Percentiles rank a stretch among this genome's conserved stretches.
phyloP scores from a whole-genome alignment of 768 basidiomycete species.

The Russula sp. region DNA sequence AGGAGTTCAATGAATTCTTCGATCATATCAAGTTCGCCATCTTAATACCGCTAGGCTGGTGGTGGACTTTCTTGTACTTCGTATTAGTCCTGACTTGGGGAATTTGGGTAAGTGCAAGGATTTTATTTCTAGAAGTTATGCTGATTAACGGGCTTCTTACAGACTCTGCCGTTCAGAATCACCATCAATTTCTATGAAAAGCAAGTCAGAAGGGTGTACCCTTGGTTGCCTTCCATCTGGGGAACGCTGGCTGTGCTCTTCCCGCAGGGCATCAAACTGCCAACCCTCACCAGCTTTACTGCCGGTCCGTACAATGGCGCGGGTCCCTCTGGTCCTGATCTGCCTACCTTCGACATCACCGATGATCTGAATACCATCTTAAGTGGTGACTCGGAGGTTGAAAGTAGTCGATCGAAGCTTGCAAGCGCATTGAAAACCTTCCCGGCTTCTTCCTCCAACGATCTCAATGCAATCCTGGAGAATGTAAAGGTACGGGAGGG shows the following conservation, averaged over 20 bases:
- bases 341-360: background rate
- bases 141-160: background rate
- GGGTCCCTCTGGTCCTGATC: conserved; percentile 6
- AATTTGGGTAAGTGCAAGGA: conserved; percentile 1
- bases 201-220: conserved; percentile 1
- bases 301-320: conserved; percentile 13
- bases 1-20: background rate
- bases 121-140: background rate
- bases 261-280: conserved; percentile 12
- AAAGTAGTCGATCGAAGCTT: conserved; percentile 7
- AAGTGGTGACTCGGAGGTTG: background rate
- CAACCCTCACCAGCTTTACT: conserved; percentile 6
- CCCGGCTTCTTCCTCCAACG: background rate
- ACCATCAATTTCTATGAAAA: conserved; percentile 16
- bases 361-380: background rate
- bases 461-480: background rate
- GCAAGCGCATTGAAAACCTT: conserved; percentile 11
- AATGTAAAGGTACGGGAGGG: conserved; percentile 8
- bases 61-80: conserved; percentile 5
- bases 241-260: conserved; percentile 9
- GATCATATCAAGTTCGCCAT: conserved; percentile 10
- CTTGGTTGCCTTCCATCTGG: conserved; percentile 19
- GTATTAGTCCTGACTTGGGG: background rate
- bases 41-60: conserved; percentile 18
- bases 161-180: conserved; percentile 15